A percentile compares a stretch with the other conserved stretches of the same genome.
Evolutionary conservation across 495 filamentous ascomycete species (phyloP).

Genomic region (Aspergillus bertholletiae): DNA sequence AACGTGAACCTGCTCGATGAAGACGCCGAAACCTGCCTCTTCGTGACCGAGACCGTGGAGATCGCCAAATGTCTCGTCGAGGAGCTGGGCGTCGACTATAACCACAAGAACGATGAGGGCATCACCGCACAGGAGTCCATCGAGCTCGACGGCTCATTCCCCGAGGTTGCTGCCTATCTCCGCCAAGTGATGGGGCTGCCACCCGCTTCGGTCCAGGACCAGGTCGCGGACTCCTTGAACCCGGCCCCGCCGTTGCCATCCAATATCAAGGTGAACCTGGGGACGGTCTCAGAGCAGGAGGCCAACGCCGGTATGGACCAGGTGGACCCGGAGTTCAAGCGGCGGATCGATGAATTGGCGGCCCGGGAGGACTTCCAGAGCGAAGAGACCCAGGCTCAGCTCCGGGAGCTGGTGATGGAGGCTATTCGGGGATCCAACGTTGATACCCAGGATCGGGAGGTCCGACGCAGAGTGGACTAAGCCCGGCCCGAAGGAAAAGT

Average conservation of each 20-base stretch:
- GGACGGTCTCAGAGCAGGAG: conserved; percentile 61
- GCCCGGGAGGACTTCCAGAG: conserved; percentile 68
- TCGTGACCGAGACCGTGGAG: conserved; percentile 73
- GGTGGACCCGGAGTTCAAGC: conserved; percentile 68
- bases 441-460: conserved; percentile 53
- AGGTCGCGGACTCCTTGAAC: conserved; percentile 29
- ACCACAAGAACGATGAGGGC: conserved; percentile 59
- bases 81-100: conserved; percentile 68
- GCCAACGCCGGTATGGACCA: conserved; percentile 37
- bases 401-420: conserved; percentile 68
- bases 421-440: conserved; percentile 55
- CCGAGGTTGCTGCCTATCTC: conserved; percentile 66
- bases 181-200: conserved; percentile 38
- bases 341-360: conserved; percentile 74
- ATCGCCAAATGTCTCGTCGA: conserved; percentile 75
- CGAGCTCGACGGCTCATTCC: conserved; percentile 65
- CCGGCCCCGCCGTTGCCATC: conserved; percentile 56
- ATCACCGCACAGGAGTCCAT: conserved; percentile 70
- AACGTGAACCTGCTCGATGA: conserved; percentile 78
- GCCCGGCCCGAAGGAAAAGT: background rate
- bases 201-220: conserved; percentile 15
- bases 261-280: conserved; percentile 64
- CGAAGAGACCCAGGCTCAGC: conserved; percentile 63
- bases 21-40: conserved; percentile 88
- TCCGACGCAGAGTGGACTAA: conserved; percentile 58